phyloP scores from a whole-genome alignment of 2,329 filamentous ascomycete species.

The Aspergillus novofumigatus region DNA sequence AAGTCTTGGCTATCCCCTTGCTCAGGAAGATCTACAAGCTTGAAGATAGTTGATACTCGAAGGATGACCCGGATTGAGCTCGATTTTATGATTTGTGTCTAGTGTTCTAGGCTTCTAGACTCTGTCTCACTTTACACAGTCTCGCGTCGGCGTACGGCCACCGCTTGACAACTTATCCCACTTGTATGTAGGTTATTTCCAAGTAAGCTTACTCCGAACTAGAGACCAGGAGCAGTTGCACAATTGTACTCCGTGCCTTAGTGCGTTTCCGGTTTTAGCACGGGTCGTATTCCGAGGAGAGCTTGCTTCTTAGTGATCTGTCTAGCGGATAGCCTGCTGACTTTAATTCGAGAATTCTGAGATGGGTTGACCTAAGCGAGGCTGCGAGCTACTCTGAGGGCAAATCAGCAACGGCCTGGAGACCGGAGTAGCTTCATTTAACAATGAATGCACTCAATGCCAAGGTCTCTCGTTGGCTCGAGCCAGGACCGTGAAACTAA shows the following conservation, averaged over 20 bases:
- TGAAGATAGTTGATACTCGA: neutral
- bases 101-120: too few relatives aligned
- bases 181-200: too few relatives aligned
- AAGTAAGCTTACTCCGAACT: too few relatives aligned
- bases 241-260: neutral
- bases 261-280: neutral
- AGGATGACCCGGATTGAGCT: too few relatives aligned
- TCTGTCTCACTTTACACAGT: too few relatives aligned
- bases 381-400: too few relatives aligned
- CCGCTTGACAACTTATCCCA: too few relatives aligned
- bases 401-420: neutral
- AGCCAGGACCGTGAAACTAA: neutral
- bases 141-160: too few relatives aligned
- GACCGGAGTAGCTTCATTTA: neutral
- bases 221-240: too few relatives aligned
- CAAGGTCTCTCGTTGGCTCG: neutral
- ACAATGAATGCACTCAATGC: neutral
- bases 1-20: neutral
- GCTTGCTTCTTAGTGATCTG: too few relatives aligned
- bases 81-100: too few relatives aligned
- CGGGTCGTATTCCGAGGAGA: neutral
- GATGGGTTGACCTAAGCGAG: neutral
- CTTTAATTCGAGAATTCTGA: neutral
- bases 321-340: neutral
- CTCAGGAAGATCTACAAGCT: neutral